Conservation (phyloP, 2,329 filamentous ascomycete species). For the Aspergillus fumigatus region DNA sequence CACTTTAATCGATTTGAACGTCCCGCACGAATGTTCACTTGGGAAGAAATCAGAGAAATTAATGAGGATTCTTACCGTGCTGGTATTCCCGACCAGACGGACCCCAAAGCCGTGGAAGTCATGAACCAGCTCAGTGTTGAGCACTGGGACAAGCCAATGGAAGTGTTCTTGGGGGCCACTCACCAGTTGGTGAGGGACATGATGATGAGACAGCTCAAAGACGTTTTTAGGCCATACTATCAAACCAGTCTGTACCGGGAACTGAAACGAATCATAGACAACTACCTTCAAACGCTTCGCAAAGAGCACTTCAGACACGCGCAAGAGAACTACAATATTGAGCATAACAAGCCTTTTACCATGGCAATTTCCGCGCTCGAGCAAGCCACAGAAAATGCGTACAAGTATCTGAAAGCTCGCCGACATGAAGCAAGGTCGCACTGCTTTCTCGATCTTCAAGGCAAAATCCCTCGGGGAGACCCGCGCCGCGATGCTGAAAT, state of each 20-base stretch:
- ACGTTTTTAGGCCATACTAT: constrained; percentile 29
- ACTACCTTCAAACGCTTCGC: constrained; percentile 44
- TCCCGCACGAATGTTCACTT: constrained; percentile 21
- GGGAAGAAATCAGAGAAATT: constrained; percentile 47
- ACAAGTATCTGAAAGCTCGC: constrained; percentile 7
- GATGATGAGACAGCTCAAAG: constrained; percentile 45
- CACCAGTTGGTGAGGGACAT: constrained; percentile 27
- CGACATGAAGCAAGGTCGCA: constrained; percentile 18
- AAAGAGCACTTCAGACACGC: constrained; percentile 39
- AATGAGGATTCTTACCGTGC: constrained; percentile 53
- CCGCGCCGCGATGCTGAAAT: constrained; percentile 13
- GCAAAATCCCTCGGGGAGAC: constrained; percentile 17
- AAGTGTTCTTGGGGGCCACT: constrained; percentile 33
- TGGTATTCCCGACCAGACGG: constrained; percentile 56
- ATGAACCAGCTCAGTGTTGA: constrained; percentile 55
- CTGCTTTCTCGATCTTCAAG: constrained; percentile 10
- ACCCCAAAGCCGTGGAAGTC: constrained; percentile 56
- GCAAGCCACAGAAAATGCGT: constrained; percentile 12
- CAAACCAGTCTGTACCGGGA: constrained; percentile 34
- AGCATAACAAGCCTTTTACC: constrained; percentile 55
- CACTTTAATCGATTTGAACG: constrained; percentile 21
- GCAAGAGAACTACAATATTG: constrained; percentile 50
- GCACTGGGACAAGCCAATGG: constrained; percentile 55
- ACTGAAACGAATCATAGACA: constrained; percentile 38
- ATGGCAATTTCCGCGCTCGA: constrained; percentile 34